phyloP scores from a whole-genome alignment of 305 asterid genomes.

The Withania somnifera region DNA sequence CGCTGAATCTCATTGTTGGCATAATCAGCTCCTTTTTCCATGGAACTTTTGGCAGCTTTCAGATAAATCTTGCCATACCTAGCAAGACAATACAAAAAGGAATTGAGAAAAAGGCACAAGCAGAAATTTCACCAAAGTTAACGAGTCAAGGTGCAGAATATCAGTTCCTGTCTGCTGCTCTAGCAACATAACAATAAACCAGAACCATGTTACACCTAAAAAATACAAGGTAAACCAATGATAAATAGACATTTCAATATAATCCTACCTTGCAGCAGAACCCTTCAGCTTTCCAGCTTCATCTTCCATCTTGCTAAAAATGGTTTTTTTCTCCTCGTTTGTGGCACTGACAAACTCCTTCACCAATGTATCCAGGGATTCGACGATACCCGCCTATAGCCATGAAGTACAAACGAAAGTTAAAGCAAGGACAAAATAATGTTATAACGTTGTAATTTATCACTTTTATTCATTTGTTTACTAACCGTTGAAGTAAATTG shows the following conservation, averaged over 20 bases:
- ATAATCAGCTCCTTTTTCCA: conserved; percentile 74
- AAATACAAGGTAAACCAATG: background rate
- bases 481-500: conserved; percentile 62
- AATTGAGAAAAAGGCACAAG: background rate
- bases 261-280: conserved; percentile 49
- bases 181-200: background rate
- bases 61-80: conserved; percentile 76
- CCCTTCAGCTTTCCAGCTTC: conserved; percentile 71
- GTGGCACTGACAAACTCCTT: conserved; percentile 58
- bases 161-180: background rate
- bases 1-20: conserved; percentile 68
- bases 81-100: conserved; percentile 7
- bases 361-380: conserved; percentile 49
- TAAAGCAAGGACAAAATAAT: background rate
- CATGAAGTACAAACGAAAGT: background rate
- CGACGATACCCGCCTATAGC: conserved; percentile 71
- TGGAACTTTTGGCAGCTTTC: conserved; percentile 73
- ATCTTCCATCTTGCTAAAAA: conserved; percentile 48
- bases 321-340: conserved; percentile 45
- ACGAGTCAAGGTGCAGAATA: background rate
- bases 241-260: background rate
- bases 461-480: conserved; percentile 1
- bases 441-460: background rate
- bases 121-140: background rate
- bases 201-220: background rate